Percentiles rank a stretch among this genome's conserved stretches.
Conservation (phyloP, 164 flowering plant species). For the Macadamia integrifolia region DNA sequence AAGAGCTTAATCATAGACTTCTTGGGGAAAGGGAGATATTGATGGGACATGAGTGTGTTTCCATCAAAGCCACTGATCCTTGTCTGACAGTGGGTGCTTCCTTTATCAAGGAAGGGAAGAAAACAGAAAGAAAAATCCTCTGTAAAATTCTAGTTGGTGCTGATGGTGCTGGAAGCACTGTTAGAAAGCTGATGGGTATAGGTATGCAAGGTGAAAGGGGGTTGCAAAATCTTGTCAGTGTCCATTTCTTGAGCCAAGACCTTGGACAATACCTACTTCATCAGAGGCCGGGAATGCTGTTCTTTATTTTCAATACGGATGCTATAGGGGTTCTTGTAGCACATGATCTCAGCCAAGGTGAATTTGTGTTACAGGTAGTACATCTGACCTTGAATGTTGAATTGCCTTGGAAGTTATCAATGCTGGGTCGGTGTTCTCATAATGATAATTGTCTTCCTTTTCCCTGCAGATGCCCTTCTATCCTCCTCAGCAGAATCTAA, state of each 20-base stretch:
- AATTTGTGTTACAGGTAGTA: constrained; percentile 90
- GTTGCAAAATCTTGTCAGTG: constrained; percentile 84
- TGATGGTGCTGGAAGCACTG: constrained; percentile 93
- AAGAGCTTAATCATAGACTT: constrained; percentile 12
- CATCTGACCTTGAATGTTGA: neutral
- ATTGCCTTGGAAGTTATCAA: neutral
- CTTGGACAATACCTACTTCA: constrained; percentile 69
- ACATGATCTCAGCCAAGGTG: constrained; percentile 88
- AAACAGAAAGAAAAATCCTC: constrained; percentile 35
- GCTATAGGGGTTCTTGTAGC: constrained; percentile 95
- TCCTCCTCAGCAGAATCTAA: constrained; percentile 85
- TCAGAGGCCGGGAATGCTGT: constrained; percentile 92
- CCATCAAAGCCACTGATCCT: constrained; percentile 40
- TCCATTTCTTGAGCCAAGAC: constrained; percentile 76
- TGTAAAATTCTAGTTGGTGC: constrained; percentile 74
- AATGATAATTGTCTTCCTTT: constrained; percentile 7
- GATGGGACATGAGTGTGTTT: constrained; percentile 80
- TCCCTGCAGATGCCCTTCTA: constrained; percentile 71
- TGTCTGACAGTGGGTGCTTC: constrained; percentile 50
- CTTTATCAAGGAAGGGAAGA: constrained; percentile 41
- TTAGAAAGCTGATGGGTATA: constrained; percentile 67
- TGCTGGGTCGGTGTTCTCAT: neutral
- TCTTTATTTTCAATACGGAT: constrained; percentile 82
- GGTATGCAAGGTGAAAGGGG: constrained; percentile 68
- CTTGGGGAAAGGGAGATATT: constrained; percentile 42